Evolutionary conservation across 192 early-diverging fungal species (phyloP).

Genomic region (Chytriomyces confervae): DNA sequence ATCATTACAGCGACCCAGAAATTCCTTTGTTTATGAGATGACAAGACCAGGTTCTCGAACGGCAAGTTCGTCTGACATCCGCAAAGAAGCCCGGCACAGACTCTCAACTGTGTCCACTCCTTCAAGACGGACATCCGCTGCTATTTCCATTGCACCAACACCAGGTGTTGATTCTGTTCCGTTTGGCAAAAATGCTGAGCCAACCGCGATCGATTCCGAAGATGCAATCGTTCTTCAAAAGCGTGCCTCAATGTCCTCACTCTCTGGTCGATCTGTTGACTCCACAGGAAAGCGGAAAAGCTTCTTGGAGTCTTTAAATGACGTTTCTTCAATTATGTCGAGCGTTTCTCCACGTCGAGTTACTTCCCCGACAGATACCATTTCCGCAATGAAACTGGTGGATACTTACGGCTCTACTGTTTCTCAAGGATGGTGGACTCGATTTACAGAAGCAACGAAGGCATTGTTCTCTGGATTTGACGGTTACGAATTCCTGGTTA

Average conservation of each 20-base stretch:
- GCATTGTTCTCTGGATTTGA: slow-evolving; percentile 12
- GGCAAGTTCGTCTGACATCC: background rate
- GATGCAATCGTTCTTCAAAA: background rate
- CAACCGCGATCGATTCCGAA: background rate
- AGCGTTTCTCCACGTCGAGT: background rate
- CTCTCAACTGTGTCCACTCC: background rate
- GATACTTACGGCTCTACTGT: background rate
- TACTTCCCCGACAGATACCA: slow-evolving; percentile 19
- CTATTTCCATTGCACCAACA: background rate
- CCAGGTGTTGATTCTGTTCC: background rate
- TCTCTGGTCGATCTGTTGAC: background rate
- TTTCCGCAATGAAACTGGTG: slow-evolving; percentile 8
- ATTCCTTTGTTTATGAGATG: slow-evolving; percentile 1
- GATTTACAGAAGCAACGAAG: background rate
- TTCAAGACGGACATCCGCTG: background rate
- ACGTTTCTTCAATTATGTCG: slow-evolving; percentile 9
- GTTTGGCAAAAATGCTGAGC: background rate
- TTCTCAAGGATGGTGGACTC: slow-evolving; percentile 32
- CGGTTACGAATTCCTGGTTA: slow-evolving; percentile 17
- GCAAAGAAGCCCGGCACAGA: background rate
- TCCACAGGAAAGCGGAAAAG: slow-evolving; percentile 8
- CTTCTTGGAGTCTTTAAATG: slow-evolving; percentile 26
- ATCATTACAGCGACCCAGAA: background rate
- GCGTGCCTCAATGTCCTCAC: background rate
- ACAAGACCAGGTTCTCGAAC: background rate